A percentile compares a stretch with the other conserved stretches of the same genome.
Conservation (phyloP, 768 basidiomycete genomes). For the Boletus rex-veris region DNA sequence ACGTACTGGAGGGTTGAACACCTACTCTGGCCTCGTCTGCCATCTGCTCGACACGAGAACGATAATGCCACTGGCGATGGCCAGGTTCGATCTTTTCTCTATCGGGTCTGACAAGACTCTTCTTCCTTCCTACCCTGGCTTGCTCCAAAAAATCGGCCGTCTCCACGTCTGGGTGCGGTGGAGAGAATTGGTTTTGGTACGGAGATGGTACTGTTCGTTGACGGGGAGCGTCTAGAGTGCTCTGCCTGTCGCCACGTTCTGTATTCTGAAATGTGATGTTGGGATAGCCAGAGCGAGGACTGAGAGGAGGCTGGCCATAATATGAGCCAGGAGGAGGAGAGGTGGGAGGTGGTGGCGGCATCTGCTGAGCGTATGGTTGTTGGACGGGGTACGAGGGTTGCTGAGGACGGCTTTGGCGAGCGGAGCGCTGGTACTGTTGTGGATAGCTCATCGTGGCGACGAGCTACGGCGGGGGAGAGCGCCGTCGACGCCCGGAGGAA, state of each 20-base stretch:
- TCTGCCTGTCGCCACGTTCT: constrained; percentile 68
- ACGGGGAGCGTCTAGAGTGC: constrained; percentile 52
- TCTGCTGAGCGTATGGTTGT: constrained; percentile 19
- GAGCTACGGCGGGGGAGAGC: background rate
- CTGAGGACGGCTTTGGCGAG: constrained; percentile 30
- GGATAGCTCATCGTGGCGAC: constrained; percentile 36
- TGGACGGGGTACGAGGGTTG: constrained; percentile 37
- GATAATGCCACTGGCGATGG: constrained; percentile 94
- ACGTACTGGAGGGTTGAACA: constrained; percentile 80
- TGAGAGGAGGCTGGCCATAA: constrained; percentile 18
- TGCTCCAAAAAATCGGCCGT: constrained; percentile 40
- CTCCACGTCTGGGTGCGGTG: constrained; percentile 35
- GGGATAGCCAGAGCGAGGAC: constrained; percentile 21
- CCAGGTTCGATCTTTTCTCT: constrained; percentile 94
- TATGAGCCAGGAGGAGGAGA: constrained; percentile 12
- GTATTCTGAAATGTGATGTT: constrained; percentile 66
- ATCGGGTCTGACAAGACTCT: constrained; percentile 89
- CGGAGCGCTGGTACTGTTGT: constrained; percentile 38
- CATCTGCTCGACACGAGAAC: constrained; percentile 76
- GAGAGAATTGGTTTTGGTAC: constrained; percentile 45
- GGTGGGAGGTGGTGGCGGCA: constrained; percentile 16
- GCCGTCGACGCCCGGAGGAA: background rate
- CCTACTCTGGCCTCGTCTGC: constrained; percentile 69
- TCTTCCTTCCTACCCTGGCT: constrained; percentile 70
- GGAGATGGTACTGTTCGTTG: constrained; percentile 44